Conservation (phyloP, 805 yeast species). For the Yamadazyma sp. region DNA sequence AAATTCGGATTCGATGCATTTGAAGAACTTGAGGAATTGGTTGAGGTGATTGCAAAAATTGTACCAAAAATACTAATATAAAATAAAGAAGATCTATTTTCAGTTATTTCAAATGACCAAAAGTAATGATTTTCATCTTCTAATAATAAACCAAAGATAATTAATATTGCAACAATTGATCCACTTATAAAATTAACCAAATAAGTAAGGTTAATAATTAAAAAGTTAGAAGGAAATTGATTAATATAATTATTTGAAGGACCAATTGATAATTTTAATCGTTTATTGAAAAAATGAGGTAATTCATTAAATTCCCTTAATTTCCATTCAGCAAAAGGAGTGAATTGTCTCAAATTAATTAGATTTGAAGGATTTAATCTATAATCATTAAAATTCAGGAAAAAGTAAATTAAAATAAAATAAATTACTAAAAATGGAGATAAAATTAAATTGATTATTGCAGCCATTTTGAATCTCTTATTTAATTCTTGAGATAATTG, state of each 20-base stretch:
- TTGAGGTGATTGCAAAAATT: conserved; percentile 75
- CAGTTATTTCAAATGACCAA: conserved; percentile 82
- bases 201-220: conserved; percentile 35
- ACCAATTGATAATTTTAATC: conserved; percentile 73
- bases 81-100: conserved; percentile 77
- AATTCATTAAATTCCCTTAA: conserved; percentile 91
- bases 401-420: conserved; percentile 77
- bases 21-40: conserved; percentile 8
- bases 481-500: conserved; percentile 65
- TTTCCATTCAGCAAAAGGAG: conserved; percentile 95
- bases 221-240: conserved; percentile 82
- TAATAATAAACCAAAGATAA: conserved; percentile 58
- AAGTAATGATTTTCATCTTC: conserved; percentile 82
- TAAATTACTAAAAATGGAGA: conserved; percentile 87
- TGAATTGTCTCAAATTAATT: conserved; percentile 70
- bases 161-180: conserved; percentile 81
- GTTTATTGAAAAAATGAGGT: conserved; percentile 78
- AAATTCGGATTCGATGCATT: conserved; percentile 17
- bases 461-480: conserved; percentile 84
- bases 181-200: conserved; percentile 68
- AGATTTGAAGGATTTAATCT: conserved; percentile 82
- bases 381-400: conserved; percentile 90
- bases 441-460: conserved; percentile 72
- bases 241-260: conserved; percentile 82
- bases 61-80: conserved; percentile 89